These are phyloP conservation scores for Mrakia blollopis DNA, from an alignment of 768 basidiomycete species.

Conservation along the genomic window DNA sequence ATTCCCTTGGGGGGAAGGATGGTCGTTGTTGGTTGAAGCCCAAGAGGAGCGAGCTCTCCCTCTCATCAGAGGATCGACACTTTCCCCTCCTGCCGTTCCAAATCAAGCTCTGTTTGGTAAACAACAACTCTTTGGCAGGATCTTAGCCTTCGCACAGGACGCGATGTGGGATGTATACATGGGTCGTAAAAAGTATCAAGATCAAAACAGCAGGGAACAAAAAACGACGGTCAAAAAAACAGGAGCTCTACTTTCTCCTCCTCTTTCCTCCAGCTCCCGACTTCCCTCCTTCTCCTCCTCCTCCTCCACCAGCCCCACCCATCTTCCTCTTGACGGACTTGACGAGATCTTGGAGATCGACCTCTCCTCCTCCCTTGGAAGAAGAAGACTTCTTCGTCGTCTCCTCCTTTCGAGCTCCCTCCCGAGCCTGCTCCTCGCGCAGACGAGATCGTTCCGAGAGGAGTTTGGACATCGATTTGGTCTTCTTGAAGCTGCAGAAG, in stretches of 20 bases:
- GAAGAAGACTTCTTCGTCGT: slow-evolving; percentile 11
- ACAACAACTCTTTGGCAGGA: too few relatives aligned
- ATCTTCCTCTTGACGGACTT: slow-evolving; percentile 79
- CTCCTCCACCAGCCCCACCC: slow-evolving; percentile 36
- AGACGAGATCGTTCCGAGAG: slow-evolving; percentile 75
- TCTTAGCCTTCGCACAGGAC: too few relatives aligned
- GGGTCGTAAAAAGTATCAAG: too few relatives aligned
- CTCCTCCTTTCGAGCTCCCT: slow-evolving; percentile 27
- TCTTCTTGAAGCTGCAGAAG: slow-evolving; percentile 81
- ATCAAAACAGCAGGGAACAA: neutral
- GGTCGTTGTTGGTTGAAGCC: neutral
- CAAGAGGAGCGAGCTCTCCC: too few relatives aligned
- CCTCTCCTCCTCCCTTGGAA: slow-evolving; percentile 36
- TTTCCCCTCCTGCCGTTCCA: too few relatives aligned
- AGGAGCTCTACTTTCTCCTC: slow-evolving; percentile 17
- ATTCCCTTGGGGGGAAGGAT: neutral
- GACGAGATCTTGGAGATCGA: slow-evolving; percentile 61
- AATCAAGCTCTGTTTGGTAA: too few relatives aligned
- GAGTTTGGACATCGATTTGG: slow-evolving; percentile 79
- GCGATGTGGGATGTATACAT: too few relatives aligned
- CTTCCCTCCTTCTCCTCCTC: slow-evolving; percentile 5
- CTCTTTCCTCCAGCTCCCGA: slow-evolving; percentile 17
- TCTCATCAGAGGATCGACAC: too few relatives aligned
- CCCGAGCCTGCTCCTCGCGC: slow-evolving; percentile 47
- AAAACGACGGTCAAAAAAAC: neutral